Percentiles rank a stretch among this genome's conserved stretches.
Conservation (phyloP, 208 protist genomes). For the Leishmania martiniquensis region DNA sequence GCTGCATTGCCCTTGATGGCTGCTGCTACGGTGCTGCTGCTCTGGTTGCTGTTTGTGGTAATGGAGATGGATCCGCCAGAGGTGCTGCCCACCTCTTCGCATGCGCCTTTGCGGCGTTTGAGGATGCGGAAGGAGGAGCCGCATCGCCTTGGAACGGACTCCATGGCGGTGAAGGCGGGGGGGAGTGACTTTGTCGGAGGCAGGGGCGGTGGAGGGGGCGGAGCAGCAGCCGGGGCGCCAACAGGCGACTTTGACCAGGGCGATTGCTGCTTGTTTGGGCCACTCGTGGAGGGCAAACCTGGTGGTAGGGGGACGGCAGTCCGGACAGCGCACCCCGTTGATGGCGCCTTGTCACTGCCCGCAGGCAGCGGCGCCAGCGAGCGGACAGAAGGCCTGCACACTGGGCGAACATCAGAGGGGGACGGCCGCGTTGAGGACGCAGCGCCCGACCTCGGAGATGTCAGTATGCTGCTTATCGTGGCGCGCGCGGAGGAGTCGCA, state of each 20-base stretch:
- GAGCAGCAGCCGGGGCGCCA: background rate
- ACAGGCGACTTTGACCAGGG: background rate
- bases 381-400: background rate
- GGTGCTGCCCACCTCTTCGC: background rate
- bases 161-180: conserved; percentile 28
- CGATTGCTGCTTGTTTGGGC: background rate
- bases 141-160: conserved; percentile 12
- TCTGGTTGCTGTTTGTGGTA: background rate
- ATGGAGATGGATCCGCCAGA: background rate
- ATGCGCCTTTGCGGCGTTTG: conserved; percentile 1
- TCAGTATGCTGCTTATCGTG: background rate
- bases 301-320: background rate
- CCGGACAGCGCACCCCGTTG: background rate
- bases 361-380: background rate
- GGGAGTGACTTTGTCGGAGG: background rate
- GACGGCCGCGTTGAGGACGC: background rate
- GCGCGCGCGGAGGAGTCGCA: background rate
- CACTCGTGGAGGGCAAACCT: background rate
- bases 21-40: background rate
- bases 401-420: background rate
- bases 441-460: background rate
- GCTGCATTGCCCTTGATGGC: background rate
- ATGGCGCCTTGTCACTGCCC: too few relatives aligned
- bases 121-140: conserved; percentile 10
- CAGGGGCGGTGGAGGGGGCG: conserved; percentile 3